Evolutionary conservation across 163 green algal genomes (phyloP).

Genomic region (Volvox carteri): DNA sequence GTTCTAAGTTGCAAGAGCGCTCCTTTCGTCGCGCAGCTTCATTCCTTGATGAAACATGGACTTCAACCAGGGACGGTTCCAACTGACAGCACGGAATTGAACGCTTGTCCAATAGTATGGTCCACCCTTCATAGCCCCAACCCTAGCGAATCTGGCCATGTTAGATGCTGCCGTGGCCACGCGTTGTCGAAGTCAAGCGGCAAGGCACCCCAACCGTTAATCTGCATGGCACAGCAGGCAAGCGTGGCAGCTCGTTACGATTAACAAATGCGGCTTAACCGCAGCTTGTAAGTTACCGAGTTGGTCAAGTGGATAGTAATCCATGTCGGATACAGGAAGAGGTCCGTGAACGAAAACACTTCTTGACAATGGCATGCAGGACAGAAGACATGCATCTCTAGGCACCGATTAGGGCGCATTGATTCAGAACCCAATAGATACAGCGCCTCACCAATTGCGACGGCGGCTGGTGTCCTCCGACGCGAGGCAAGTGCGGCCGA

Average conservation of each 20-base stretch:
- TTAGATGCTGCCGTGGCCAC: constrained; percentile 18
- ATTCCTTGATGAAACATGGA: no score
- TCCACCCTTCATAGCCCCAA: background rate
- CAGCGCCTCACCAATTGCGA: background rate
- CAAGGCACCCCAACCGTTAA: background rate
- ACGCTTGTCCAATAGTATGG: background rate
- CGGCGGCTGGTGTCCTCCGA: background rate
- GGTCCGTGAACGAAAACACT: no score
- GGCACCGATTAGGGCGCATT: background rate
- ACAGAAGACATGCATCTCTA: background rate
- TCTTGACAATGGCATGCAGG: no score
- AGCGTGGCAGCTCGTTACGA: background rate
- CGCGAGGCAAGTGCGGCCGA: background rate
- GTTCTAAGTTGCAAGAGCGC: background rate
- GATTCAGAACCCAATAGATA: background rate
- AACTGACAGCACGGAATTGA: no score
- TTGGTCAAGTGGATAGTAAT: no score
- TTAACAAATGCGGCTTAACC: no score
- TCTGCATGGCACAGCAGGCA: background rate
- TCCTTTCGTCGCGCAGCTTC: background rate
- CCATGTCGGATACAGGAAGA: no score
- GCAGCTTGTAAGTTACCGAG: no score
- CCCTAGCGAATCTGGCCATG: background rate
- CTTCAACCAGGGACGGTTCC: background rate
- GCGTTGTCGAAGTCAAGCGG: constrained; percentile 28